Evolutionary conservation across 495 filamentous ascomycete species (phyloP).

Genomic region (Eremomyces bilateralis): DNA sequence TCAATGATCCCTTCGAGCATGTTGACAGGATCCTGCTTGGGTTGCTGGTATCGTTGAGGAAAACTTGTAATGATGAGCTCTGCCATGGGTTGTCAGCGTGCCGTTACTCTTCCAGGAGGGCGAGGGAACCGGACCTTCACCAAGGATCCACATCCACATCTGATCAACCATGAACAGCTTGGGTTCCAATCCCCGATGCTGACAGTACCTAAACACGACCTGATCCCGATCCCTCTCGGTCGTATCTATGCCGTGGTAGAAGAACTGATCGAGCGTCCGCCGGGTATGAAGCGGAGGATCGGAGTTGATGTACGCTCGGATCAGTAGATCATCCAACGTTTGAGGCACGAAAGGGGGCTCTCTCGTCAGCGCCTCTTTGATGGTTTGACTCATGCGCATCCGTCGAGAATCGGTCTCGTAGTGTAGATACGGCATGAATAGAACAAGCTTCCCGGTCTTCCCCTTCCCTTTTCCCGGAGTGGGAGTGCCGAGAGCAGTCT

Average conservation of each 20-base stretch:
- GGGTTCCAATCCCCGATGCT: slow-evolving; percentile 14
- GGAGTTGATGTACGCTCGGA: slow-evolving; percentile 34
- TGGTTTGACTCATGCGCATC: slow-evolving; percentile 36
- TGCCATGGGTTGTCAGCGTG: no score
- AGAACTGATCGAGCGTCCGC: slow-evolving; percentile 48
- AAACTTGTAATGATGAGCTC: slow-evolving; percentile 46
- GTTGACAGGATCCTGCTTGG: slow-evolving; percentile 42
- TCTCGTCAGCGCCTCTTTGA: slow-evolving; percentile 23
- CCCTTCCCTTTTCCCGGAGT: not conserved
- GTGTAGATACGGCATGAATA: slow-evolving; percentile 50
- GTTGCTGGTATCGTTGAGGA: slow-evolving; percentile 47
- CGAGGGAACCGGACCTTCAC: no score
- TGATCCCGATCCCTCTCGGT: slow-evolving; percentile 42
- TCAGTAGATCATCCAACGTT: slow-evolving; percentile 38
- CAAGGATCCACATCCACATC: slow-evolving; percentile 50
- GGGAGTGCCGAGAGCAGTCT: no score
- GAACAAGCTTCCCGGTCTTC: slow-evolving; percentile 26
- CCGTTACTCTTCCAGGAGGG: no score
- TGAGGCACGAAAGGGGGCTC: slow-evolving; percentile 13
- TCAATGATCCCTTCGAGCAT: slow-evolving; percentile 44
- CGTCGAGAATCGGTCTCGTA: slow-evolving; percentile 38
- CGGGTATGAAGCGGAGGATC: slow-evolving; percentile 39
- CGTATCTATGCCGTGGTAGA: slow-evolving; percentile 51
- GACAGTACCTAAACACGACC: slow-evolving; percentile 44
- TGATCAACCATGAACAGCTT: slow-evolving; percentile 63